Evolutionary conservation across 306 rosid genomes (phyloP).

Genomic region (Echinosophora koreensis): DNA sequence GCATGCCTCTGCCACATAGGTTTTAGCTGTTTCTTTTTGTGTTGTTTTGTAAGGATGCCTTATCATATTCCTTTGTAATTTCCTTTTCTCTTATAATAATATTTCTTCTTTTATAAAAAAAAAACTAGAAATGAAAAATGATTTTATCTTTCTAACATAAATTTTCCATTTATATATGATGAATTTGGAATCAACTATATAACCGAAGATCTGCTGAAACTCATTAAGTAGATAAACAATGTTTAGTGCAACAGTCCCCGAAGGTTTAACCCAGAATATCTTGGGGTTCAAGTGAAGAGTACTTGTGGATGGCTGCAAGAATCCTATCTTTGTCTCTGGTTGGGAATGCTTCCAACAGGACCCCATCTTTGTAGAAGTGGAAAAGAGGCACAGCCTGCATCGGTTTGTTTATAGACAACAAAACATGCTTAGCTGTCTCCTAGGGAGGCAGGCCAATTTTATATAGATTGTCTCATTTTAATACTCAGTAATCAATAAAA

Average conservation of each 20-base stretch:
- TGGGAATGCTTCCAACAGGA: conserved; percentile 87
- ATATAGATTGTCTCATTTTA: conserved; percentile 22
- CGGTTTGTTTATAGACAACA: conserved; percentile 34
- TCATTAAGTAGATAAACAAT: neutral
- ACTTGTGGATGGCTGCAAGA: conserved; percentile 75
- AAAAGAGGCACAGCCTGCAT: conserved; percentile 95
- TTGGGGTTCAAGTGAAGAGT: conserved; percentile 61
- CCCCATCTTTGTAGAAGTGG: conserved; percentile 91
- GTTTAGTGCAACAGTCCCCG: neutral
- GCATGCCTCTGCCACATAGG: too few species aligned
- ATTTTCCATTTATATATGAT: neutral
- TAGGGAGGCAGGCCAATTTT: neutral
- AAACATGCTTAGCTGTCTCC: conserved; percentile 23
- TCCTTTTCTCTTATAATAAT: too few species aligned
- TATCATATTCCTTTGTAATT: too few species aligned
- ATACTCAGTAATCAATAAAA: conserved; percentile 25
- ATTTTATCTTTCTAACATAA: neutral
- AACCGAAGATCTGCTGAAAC: neutral
- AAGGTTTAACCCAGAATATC: conserved; percentile 45
- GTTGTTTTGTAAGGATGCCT: too few species aligned
- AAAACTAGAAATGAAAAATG: too few species aligned
- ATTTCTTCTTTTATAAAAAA: too few species aligned
- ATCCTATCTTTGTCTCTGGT: conserved; percentile 92
- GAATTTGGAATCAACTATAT: neutral
- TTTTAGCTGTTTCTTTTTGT: too few species aligned